Base-by-base conservation (phyloP, 164 flowering plant genomes). In the Macadamia integrifolia region DNA sequence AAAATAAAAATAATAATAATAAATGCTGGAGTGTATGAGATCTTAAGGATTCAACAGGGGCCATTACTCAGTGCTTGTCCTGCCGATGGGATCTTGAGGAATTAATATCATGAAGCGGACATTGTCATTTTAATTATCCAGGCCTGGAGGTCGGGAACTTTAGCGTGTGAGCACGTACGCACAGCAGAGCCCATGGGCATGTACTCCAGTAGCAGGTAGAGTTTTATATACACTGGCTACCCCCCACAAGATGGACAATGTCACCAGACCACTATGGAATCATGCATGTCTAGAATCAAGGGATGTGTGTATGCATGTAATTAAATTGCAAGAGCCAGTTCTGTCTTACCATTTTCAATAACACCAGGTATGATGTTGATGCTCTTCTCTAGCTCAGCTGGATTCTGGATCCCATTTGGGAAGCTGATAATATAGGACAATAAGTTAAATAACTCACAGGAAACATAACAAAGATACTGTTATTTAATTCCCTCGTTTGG, bases 331-430 rank as follows among this genome's bases (percentile, higher is more conserved):
- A 9, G 57, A 4, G 8, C 13, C 18, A 57, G 13, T 66, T 23
- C 15, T 48, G 15, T 23, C 43, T 65, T 60, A 74, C 77, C 77
- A 70, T 69, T 74, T 62, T 74, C 73, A 46, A 74, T 73, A 6
- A 74, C 73, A 6, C 77, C 73, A 40, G 77, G 77, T 66, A 74
- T 74, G 73, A 70, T 60, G 31, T 74, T 74, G 71, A 74, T 70
- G 67, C 62, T 62, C 63, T 65, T 74, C 73, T 74, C 77, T 9
- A 74, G 73, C 15, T 74, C 73, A 9, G 66, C 60, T 57, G 77
- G 77, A 48, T 74, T 62, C 58, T 55, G 70, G 56, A 74, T 74
- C 15, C 77, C 77, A 55, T 63, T 63, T 56, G 67, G 77, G 58
- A 74, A 74, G 67, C 77, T 74, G 62, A 29, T 52, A 60, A 64